Conservation (phyloP, 768 basidiomycete species). For the Agaricus blazei region DNA sequence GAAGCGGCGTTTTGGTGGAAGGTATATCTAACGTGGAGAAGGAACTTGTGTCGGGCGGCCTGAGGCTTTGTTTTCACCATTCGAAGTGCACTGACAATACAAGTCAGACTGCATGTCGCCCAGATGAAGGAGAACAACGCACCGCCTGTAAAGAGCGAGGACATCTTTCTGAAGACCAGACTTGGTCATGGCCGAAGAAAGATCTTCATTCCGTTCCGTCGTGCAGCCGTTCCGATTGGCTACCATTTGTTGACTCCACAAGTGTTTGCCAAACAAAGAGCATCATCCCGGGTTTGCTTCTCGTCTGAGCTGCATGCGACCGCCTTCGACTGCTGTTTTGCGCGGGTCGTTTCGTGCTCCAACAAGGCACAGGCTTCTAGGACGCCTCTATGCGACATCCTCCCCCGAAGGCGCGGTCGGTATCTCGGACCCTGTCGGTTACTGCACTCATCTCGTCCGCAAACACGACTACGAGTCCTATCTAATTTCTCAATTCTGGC, state of each 20-base stretch:
- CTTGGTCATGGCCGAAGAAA: conserved; percentile 8
- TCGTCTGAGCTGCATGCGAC: neutral
- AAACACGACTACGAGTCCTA: conserved; percentile 83
- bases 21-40: conserved; percentile 59
- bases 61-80: conserved; percentile 68
- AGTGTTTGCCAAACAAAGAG: neutral
- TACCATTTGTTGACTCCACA: neutral
- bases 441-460: conserved; percentile 68
- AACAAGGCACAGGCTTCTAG: neutral
- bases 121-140: neutral
- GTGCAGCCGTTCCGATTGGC: neutral
- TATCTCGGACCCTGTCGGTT: conserved; percentile 42
- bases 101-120: neutral
- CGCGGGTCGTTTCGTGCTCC: neutral
- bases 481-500: conserved; percentile 66
- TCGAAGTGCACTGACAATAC: conserved; percentile 57
- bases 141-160: conserved; percentile 40
- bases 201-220: neutral
- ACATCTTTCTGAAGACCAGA: conserved; percentile 54
- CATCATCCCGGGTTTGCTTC: neutral
- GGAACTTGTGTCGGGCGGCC: conserved; percentile 56
- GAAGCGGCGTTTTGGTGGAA: conserved; percentile 61
- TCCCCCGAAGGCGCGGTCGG: conserved; percentile 12
- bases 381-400: neutral
- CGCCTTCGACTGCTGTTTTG: neutral